Base-by-base conservation (phyloP, 306 rosid genomes). In the Rosa lucieae region DNA sequence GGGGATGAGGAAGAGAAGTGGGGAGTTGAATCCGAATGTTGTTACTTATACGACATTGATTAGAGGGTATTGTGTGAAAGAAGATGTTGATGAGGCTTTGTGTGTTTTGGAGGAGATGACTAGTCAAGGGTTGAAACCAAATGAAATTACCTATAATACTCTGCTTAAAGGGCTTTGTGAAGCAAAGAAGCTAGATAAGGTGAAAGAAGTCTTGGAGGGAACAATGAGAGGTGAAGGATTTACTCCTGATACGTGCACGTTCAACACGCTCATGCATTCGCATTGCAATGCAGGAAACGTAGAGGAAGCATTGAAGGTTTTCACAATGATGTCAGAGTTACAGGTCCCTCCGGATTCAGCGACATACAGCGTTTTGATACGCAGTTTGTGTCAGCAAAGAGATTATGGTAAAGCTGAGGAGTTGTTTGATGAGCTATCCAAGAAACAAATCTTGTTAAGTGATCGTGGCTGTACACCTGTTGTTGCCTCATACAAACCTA, bases 41-140 rank as follows among this genome's bases (percentile, higher is more conserved):
- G 95, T 93, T 72, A 93, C 95, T 81, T 93, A 87, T 76, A 91
- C 95, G 10, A 89, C 97, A 72, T 89, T 93, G 82, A 87, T 93
- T 82, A 85, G 92, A 80, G 95, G 93, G 42, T 91, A 86, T 67
- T 91, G 95, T 86, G 84, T 83, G 89, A 91, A 85, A 80, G 84
- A 72, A 66, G 88, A 91, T 82, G 78, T 89, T 23, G 87, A 87
- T 55, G 88, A 78, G 80, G 97, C 97, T n/a, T 86, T 93, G 84
- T 53, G 40, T 80, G 78, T 89, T 84, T 84, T 91, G 82, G 86
- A 90, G 82, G 97, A 93, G 89, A 93, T 93, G 95, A 81, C 44
- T 71, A 53, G 82, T 71, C 79, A 6, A 65, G 97, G 97, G 59
- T 55, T 90, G 26, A 83, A 87, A 86, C 88, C 93, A 8, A 93